These are phyloP conservation scores for Setaria viridis DNA, from an alignment of 202 grass and related monocot genomes.

Conservation along the genomic window DNA sequence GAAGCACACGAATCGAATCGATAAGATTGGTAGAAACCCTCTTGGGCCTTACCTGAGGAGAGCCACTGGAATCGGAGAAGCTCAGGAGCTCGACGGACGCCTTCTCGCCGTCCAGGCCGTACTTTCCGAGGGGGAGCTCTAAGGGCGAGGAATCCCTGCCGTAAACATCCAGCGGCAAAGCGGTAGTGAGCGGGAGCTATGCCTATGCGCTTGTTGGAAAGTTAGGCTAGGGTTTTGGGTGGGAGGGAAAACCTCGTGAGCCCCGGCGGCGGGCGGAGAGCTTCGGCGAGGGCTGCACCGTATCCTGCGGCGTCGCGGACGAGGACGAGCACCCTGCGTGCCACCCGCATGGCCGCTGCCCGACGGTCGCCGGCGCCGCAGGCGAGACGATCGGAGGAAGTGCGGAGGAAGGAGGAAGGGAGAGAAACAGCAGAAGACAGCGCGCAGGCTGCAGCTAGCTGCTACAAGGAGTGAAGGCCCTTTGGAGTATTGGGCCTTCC, in stretches of 20 bases:
- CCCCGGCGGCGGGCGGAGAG: constrained; percentile 31
- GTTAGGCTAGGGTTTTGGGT: constrained; percentile 37
- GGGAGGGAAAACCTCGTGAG: constrained; percentile 53
- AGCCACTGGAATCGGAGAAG: constrained; percentile 55
- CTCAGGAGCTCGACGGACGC: constrained; percentile 62
- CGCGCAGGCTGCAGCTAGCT: neutral
- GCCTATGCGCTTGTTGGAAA: neutral
- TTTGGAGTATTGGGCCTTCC: neutral
- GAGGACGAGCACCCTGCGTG: constrained; percentile 50
- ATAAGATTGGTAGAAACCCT: neutral
- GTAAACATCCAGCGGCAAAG: constrained; percentile 10
- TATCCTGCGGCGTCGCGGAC: constrained; percentile 58
- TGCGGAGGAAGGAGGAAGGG: neutral
- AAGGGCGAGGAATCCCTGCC: constrained; percentile 56
- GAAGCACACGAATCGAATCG: neutral
- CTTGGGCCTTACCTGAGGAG: constrained; percentile 47
- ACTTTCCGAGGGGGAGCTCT: constrained; percentile 55
- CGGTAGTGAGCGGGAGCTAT: neutral
- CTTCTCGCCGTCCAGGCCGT: constrained; percentile 50
- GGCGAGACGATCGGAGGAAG: constrained; percentile 16
- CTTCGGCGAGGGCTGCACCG: constrained; percentile 54
- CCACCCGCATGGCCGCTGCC: constrained; percentile 54
- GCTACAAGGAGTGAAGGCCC: neutral
- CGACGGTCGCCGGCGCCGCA: constrained; percentile 24
- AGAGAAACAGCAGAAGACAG: neutral